Evolutionary conservation across 169 alveolate genomes (phyloP), one percentile per base, ranked within the genome.

Genomic region (Plasmodium inui): DNA sequence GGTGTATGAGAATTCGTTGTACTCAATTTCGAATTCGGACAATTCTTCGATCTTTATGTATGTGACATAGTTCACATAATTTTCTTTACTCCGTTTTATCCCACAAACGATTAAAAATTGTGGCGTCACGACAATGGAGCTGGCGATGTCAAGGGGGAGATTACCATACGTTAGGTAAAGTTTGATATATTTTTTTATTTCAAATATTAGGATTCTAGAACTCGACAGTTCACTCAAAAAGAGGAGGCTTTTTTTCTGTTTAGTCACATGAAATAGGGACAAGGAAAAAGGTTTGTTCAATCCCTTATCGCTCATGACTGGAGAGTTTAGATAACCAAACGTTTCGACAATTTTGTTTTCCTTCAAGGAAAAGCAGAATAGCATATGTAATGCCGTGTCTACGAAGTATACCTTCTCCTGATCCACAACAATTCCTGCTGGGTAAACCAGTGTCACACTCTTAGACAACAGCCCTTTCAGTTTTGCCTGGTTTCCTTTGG

Each of bases 221-320:
- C 91, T 89, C 9, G 94, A 79, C 39, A 89, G 72, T 79, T 89
- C 94, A 53, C 94, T 67, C 83, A 89, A 80, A 89, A 89, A 89
- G n/a, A 89, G 82, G 73, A 89, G 90, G 53, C 73, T 89, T 19
- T 3, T 89, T 26, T 79, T 89, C 73, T 50, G 73, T 32, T 79
- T 22, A 26, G 70, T 73, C 30, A 79, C 55, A 19, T 46, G 19
- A 80, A 28, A 80, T 79, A 81, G 37, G 41, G 94, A 57, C 34
- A 89, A 79, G 34, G 94, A 78, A 44, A 79, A 89, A 10, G 94
- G 94, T 30, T 80, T 79, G 53, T 89, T 50, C 82, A 89, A 89
- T 5, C 94, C 94, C 9, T 32, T 89, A 22, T 89, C 32, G 83
- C 83, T 89, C 73, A 57, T 89, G 19, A 81, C 61, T 30, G 91